phyloP scores from a whole-genome alignment of 1,284 basidiomycete species.

The Cutaneotrichosporon curvatum region DNA sequence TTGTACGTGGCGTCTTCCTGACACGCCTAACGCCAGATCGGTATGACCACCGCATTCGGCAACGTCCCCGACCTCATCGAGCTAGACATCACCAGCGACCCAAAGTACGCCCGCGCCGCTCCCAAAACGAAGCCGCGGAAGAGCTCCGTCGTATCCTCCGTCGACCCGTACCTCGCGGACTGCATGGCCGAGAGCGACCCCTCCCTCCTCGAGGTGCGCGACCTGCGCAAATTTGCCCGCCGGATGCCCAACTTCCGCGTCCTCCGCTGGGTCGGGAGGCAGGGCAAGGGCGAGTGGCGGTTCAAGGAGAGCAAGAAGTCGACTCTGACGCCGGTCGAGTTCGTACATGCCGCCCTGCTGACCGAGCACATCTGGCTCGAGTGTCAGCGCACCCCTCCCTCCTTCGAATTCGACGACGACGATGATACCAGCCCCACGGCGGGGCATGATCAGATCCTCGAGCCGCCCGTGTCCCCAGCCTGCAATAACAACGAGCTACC shows the following conservation, averaged over 20 bases:
- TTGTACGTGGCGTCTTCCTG: constrained; percentile 10
- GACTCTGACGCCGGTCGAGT: constrained; percentile 18
- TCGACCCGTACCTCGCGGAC: constrained; percentile 11
- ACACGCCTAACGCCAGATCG: constrained; percentile 8
- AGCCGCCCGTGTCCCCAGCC: constrained; percentile 11
- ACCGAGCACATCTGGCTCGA: constrained; percentile 15
- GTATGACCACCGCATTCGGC: constrained; percentile 18
- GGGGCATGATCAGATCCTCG: not conserved
- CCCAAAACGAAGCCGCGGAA: not conserved
- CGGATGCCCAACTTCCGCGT: constrained; percentile 20
- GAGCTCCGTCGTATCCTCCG: not conserved
- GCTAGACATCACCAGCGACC: constrained; percentile 17
- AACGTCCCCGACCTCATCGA: constrained; percentile 14
- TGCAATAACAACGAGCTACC: constrained; percentile 9
- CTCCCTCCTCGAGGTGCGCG: constrained; percentile 21
- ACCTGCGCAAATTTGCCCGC: constrained; percentile 26
- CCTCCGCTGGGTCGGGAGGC: constrained; percentile 25
- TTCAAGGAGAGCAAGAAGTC: constrained; percentile 17
- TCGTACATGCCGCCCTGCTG: constrained; percentile 17
- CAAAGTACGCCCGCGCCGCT: constrained; percentile 11
- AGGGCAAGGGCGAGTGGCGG: constrained; percentile 28
- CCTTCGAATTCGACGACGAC: constrained; percentile 14
- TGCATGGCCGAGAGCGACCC: constrained; percentile 16
- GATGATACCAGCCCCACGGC: not conserved
- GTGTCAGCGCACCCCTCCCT: constrained; percentile 15